phyloP scores from a whole-genome alignment of 257 asterid genomes.

The Scutellaria galericulata region DNA sequence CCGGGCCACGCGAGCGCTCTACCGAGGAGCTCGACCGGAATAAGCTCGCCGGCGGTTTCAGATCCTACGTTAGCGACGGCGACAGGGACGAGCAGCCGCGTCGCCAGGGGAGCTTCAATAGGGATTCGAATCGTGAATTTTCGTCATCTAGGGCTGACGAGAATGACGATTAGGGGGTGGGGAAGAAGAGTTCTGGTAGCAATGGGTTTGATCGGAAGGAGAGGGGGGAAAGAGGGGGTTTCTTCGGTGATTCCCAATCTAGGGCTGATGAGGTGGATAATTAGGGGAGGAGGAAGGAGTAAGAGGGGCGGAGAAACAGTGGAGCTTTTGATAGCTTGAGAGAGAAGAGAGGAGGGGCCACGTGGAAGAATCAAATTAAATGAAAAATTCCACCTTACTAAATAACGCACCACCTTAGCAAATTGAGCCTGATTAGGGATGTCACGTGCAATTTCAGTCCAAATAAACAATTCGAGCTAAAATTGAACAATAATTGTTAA shows the following conservation, averaged over 20 bases:
- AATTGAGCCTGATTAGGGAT: too few species aligned
- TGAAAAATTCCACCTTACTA: too few species aligned
- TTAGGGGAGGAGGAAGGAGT: constrained; percentile 75
- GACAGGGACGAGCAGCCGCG: constrained; percentile 70
- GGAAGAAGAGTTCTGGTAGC: constrained; percentile 52
- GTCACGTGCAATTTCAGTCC: too few species aligned
- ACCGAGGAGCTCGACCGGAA: constrained; percentile 76
- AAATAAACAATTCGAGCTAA: too few species aligned
- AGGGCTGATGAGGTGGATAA: constrained; percentile 79
- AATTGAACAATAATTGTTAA: too few species aligned
- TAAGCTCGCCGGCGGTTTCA: constrained; percentile 73
- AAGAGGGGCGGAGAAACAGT: constrained; percentile 54
- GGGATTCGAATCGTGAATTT: constrained; percentile 40
- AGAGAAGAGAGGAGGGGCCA: constrained; percentile 37
- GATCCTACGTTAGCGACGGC: constrained; percentile 61
- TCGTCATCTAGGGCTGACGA: constrained; percentile 80
- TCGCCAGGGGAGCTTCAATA: constrained; percentile 59
- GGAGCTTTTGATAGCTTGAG: constrained; percentile 78
- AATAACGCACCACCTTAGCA: too few species aligned
- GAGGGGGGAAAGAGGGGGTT: constrained; percentile 70
- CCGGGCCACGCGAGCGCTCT: constrained; percentile 79
- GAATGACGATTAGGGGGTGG: constrained; percentile 75
- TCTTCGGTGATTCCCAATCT: constrained; percentile 72
- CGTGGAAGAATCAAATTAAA: too few species aligned
- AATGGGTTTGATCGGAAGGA: constrained; percentile 73